Base-by-base conservation (phyloP, 352 stramenopile genomes). In the Globisporangium ultimum region DNA sequence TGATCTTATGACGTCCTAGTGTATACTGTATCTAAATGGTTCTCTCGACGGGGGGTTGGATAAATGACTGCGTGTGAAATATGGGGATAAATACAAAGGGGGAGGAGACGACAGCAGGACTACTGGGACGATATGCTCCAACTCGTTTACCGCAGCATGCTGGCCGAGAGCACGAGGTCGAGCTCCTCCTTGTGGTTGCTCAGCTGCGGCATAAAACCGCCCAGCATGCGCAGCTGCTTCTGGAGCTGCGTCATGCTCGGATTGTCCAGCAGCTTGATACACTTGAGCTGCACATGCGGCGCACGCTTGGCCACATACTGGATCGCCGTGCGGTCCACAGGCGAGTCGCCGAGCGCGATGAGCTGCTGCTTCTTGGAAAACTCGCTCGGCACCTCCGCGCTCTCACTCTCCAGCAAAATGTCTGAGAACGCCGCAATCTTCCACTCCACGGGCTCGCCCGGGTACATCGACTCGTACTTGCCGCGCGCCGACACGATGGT, bases 261-360 rank as follows among this genome's bases (percentile, higher is more conserved):
- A 60, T 87, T 85, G 21, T 89, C 78, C 54, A 93, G 60, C 52
- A 93, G 71, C 63, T 91, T 91, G 60, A 93, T 74, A 9, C 76
- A 91, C 67, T 91, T 93, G 55, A 89, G 66, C 56, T 76, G 75
- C 43, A 75, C 64, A 24, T 80, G 68, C 14, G 71, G 66, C 47
- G 77, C 72, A 48, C 70, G 76, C 11, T 70, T 62, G 9, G 74
- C 76, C 13, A 91, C 76, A 40, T 84, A 86, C 58, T 90, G 80
- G 38, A 91, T 80, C 36, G 81, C 84, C 20, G 73, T 80, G 61
- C 81, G 80, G 61, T 93, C 84, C 28, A 86, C 69, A 20, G 75
- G 67, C 45, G 84, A 89, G 63, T 93, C 84, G 22, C 84, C 84
- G 2, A 91, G 58, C 2, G 81, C 81, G 52, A 93, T 84, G 17